phyloP scores from a whole-genome alignment of 768 basidiomycete genomes.

The Termitomyces sp. region DNA sequence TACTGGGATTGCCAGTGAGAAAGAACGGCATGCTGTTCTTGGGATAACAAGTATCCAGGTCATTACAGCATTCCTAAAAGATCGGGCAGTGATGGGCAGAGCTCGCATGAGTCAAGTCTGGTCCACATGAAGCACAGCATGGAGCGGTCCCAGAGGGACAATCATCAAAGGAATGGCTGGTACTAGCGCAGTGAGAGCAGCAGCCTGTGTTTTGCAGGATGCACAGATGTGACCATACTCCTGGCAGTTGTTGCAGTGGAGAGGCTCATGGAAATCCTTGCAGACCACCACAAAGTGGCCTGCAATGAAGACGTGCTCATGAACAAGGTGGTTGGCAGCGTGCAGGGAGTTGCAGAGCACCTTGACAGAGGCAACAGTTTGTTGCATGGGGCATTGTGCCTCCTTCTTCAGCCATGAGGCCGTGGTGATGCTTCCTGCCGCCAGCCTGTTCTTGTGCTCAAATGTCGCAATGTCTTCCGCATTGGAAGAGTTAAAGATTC shows the following conservation, averaged over 20 bases:
- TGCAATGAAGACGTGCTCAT: neutral
- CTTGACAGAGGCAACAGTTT: neutral
- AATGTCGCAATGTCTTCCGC: too few relatives aligned
- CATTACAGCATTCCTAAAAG: too few relatives aligned
- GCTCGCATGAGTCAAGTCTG: neutral
- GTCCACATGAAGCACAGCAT: neutral
- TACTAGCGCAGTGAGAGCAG: neutral
- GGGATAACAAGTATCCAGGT: too few relatives aligned
- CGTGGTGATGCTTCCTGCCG: too few relatives aligned
- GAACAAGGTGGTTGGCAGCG: neutral
- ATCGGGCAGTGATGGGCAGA: neutral
- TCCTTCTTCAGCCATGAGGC: neutral
- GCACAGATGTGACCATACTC: neutral
- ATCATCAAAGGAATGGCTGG: neutral
- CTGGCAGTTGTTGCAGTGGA: neutral
- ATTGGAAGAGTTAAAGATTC: too few relatives aligned
- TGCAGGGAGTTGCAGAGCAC: neutral
- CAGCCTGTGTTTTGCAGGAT: neutral
- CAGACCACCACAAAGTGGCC: neutral
- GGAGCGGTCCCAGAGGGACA: neutral
- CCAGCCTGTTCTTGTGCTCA: too few relatives aligned
- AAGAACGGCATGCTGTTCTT: too few relatives aligned
- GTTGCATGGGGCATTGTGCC: neutral
- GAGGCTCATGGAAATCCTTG: neutral
- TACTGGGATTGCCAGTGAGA: too few relatives aligned